Conservation (phyloP, 192 early-diverging fungal genomes). For the Phycomyces blakesleeanus region DNA sequence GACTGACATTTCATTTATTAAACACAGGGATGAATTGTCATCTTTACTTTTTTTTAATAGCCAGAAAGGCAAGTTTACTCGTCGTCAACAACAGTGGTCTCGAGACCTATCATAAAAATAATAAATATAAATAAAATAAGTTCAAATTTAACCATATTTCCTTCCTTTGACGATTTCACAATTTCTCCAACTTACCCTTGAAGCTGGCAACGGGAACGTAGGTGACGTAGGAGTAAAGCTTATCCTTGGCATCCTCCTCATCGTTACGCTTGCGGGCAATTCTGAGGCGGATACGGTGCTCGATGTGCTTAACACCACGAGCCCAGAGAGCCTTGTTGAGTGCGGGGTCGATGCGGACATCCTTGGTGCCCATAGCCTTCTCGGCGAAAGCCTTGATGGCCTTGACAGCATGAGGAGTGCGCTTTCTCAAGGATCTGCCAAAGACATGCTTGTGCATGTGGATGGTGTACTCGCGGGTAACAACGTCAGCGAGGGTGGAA, state of each 20-base stretch:
- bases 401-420: conserved; percentile 94
- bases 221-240: conserved; percentile 95
- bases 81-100: conserved; percentile 37
- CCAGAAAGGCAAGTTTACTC: conserved; percentile 15
- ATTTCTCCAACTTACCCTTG: conserved; percentile 61
- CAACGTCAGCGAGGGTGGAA: conserved; percentile 82
- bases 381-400: conserved; percentile 86
- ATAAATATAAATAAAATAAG: conserved; percentile 1
- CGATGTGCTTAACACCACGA: conserved; percentile 88
- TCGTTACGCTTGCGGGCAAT: conserved; percentile 96
- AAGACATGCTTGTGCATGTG: conserved; percentile 95
- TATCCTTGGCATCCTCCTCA: conserved; percentile 92
- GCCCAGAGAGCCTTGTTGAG: conserved; percentile 97
- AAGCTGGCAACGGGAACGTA: conserved; percentile 82
- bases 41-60: conserved; percentile 3
- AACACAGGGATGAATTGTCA: background rate
- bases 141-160: no score
- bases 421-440: conserved; percentile 88
- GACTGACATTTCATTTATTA: conserved; percentile 48
- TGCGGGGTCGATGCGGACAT: conserved; percentile 93
- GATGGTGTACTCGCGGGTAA: conserved; percentile 99
- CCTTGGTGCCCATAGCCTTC: conserved; percentile 92
- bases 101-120: conserved; percentile 13
- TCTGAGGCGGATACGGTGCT: conserved; percentile 94
- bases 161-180: no score